Percentiles rank a stretch among this genome's conserved stretches.
Evolutionary conservation across 768 basidiomycete genomes (phyloP).

Genomic region (Saitozyma sp.): DNA sequence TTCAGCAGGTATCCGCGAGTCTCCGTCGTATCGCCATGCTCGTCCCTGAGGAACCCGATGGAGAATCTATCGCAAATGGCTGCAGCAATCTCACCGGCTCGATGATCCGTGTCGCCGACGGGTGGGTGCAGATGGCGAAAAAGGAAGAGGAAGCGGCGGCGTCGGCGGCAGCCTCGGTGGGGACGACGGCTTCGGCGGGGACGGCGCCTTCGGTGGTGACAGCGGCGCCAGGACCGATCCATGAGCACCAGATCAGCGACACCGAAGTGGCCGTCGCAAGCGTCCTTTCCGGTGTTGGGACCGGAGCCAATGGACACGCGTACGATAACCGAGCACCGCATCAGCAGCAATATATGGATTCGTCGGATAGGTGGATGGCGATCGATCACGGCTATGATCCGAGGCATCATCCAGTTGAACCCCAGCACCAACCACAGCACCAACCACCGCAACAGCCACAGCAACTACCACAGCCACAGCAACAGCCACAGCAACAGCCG

Average conservation of each 20-base stretch:
- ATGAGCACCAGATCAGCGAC: no score
- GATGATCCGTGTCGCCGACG: slow-evolving; percentile 37
- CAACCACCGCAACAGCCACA: neutral
- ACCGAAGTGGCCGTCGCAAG: no score
- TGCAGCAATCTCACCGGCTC: slow-evolving; percentile 40
- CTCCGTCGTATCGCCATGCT: slow-evolving; percentile 11
- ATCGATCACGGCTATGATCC: neutral
- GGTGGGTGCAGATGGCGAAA: slow-evolving; percentile 16
- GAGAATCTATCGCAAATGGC: slow-evolving; percentile 31
- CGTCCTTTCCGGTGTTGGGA: neutral
- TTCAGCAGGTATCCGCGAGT: slow-evolving; percentile 14
- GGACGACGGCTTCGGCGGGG: no score
- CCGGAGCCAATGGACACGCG: slow-evolving; percentile 3
- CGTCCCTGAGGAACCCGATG: slow-evolving; percentile 5
- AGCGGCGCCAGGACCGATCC: no score
- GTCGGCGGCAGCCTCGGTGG: no score
- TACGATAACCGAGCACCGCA: neutral
- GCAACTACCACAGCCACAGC: neutral
- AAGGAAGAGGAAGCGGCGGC: no score
- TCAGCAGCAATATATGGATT: slow-evolving; percentile 39
- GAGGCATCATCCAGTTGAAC: neutral
- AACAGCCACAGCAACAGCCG: neutral
- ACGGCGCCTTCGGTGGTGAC: no score
- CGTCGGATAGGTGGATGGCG: slow-evolving; percentile 42
- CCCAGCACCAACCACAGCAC: neutral